These are phyloP conservation scores for Hortiboletus campestris DNA, from an alignment of 768 basidiomycete genomes.

Conservation along the genomic window DNA sequence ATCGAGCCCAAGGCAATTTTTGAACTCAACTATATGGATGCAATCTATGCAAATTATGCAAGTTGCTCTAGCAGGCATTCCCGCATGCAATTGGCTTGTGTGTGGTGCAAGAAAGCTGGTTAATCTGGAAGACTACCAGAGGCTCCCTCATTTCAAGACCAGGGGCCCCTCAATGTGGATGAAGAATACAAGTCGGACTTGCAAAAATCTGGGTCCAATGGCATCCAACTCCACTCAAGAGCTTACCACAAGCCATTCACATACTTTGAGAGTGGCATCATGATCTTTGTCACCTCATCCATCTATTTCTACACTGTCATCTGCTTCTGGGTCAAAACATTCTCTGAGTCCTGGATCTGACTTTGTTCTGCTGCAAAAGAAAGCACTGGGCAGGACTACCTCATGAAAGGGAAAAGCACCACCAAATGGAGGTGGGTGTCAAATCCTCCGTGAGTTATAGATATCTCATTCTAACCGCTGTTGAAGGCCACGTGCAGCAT, in stretches of 20 bases:
- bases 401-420: neutral
- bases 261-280: neutral
- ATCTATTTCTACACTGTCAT: neutral
- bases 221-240: neutral
- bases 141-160: constrained; percentile 23
- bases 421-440: neutral
- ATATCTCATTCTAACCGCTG: no score
- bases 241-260: neutral
- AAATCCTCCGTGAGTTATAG: no score
- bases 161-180: neutral
- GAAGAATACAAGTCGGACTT: neutral
- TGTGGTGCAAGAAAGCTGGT: constrained; percentile 18
- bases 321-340: constrained; percentile 13
- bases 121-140: constrained; percentile 14
- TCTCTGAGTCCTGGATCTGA: constrained; percentile 11
- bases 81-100: constrained; percentile 23
- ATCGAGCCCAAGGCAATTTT: constrained; percentile 27
- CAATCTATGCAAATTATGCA: constrained; percentile 18
- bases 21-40: constrained; percentile 24
- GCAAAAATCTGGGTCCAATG: neutral
- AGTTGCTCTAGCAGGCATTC: constrained; percentile 16
- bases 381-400: neutral
- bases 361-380: constrained; percentile 6
- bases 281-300: neutral
- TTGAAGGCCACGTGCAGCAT: no score